Evolutionary conservation across 495 filamentous ascomycete genomes (phyloP), one percentile per base, ranked within the genome.

Genomic region (Penicillium paxilli): DNA sequence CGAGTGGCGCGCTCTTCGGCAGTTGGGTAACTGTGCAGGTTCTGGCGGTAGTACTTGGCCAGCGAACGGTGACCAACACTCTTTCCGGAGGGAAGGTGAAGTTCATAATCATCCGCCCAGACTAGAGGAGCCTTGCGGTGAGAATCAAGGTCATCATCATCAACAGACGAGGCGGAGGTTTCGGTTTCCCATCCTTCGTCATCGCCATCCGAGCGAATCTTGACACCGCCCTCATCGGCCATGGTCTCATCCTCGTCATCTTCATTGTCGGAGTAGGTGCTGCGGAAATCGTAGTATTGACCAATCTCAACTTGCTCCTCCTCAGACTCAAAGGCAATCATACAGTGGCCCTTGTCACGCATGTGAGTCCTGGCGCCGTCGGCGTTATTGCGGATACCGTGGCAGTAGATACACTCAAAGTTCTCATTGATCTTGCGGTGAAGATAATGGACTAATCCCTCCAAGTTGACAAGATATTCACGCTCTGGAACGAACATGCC

Each of bases 231-330:
- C 23, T 66, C 60, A 32, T 68, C 72, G 8, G 60, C 50, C 46
- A 63, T 61, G n/a, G 59, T 52, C 24, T 71, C 66, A 24, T 74
- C 72, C 22, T 75, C 74, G 8, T 84, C 80, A 20, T 86, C 83
- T 8, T 85, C 83, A 11, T 84, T 86, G 64, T 98, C 94, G 0
- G 90, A 91, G 69, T 99, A 99, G 3, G 94, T 95, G 71, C 86
- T 87, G 49, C 87, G 79, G 82, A 99, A 99, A 68, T 99, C 95
- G 74, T 98, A 99, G 74, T 90, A 98, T 41, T 98, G 89, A n/a
- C 94, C 95, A 54, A 99, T 87, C 49, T 95, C 91, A 16, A 99
- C 78, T 72, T 96, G 91, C 64, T 99, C 91, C 28, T 88, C 88
- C 64, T 96, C 90, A 0, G 83, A 85, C 40, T 88, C 87, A 68